Percentiles rank a stretch among this genome's conserved stretches.
phyloP scores from a whole-genome alignment of 345 rosid species.

The Syzygium grande region DNA sequence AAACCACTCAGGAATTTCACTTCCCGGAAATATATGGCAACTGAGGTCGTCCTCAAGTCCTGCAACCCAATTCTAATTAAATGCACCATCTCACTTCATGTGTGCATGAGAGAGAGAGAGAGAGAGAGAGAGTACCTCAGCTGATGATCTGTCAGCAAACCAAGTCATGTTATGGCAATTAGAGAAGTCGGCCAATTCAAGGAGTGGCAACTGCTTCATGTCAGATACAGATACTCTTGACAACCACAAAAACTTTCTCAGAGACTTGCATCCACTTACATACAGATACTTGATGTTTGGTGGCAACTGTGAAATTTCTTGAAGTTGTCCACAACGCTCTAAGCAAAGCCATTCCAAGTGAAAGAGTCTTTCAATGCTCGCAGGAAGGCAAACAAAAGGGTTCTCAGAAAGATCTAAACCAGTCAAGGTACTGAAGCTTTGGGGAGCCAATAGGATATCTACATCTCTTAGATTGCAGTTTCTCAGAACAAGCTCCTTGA shows the following conservation, averaged over 20 bases:
- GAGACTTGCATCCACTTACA: not conserved
- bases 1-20: not conserved
- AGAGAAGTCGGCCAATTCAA: not conserved
- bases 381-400: not conserved
- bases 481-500: not conserved
- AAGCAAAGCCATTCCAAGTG: not conserved
- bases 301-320: not conserved
- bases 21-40: not conserved
- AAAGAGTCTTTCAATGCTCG: not conserved
- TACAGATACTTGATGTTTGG: accelerated
- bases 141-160: not conserved
- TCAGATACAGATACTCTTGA: not conserved
- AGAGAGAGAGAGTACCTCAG: not conserved
- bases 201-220: not conserved
- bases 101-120: not conserved
- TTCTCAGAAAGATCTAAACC: not conserved
- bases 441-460: not conserved
- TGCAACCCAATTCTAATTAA: not conserved
- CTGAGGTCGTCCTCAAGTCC: not conserved
- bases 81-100: not conserved
- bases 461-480: not conserved
- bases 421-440: accelerated
- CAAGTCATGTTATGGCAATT: not conserved
- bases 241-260: not conserved
- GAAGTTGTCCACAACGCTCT: not conserved